Evolutionary conservation across 441 rosid species (phyloP).

Genomic region (Adansonia rubrostipa): DNA sequence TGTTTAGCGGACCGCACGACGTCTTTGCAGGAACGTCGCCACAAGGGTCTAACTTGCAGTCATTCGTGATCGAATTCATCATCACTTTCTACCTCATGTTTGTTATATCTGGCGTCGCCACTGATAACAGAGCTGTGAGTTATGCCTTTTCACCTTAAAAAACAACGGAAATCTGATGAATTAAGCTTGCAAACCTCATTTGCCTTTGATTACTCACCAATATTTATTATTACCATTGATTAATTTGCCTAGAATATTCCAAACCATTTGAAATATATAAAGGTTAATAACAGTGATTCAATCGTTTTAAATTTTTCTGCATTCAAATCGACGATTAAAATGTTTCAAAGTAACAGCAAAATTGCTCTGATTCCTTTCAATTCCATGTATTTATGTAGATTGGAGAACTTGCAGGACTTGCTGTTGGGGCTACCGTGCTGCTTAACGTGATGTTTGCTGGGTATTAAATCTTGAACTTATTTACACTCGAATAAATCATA

Average conservation of each 20-base stretch:
- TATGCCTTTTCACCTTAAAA: not conserved
- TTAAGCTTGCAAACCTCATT: not conserved
- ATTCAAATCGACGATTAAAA: not conserved
- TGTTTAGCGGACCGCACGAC: conserved; percentile 63
- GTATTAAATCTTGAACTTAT: conserved; percentile 38
- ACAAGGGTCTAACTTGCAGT: conserved; percentile 63
- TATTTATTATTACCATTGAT: not conserved
- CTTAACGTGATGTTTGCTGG: conserved; percentile 88
- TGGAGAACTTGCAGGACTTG: conserved; percentile 94
- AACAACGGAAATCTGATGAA: not conserved
- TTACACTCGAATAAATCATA: not conserved
- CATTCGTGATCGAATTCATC: conserved; percentile 83
- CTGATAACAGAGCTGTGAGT: conserved; percentile 90
- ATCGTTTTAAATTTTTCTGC: not conserved
- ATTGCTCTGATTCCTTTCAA: not conserved
- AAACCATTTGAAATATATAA: not conserved
- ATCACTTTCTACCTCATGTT: conserved; percentile 95
- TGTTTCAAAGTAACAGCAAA: no score
- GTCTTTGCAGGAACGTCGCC: conserved; percentile 77
- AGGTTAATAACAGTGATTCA: not conserved
- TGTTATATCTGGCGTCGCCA: conserved; percentile 80
- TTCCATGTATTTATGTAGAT: conserved; percentile 45
- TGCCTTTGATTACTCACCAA: not conserved
- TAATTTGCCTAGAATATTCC: not conserved
- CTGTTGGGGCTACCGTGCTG: conserved; percentile 79